Evolutionary conservation across 176 grass and related monocot genomes (phyloP).

Genomic region (Cenchrus fungigraminus): DNA sequence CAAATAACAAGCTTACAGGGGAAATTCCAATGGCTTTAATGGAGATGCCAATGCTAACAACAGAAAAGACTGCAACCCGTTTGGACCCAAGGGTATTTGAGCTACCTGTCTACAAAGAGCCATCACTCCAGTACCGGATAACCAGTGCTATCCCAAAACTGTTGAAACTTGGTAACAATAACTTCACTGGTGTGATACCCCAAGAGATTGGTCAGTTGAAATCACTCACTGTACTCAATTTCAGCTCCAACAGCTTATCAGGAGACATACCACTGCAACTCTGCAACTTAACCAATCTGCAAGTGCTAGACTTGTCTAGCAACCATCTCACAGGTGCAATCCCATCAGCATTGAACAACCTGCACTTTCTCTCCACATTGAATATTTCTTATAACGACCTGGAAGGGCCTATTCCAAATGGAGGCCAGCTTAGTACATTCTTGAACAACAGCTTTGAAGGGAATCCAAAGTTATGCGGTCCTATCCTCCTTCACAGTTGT

Average conservation of each 20-base stretch:
- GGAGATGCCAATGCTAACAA: slow-evolving; percentile 37
- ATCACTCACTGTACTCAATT: slow-evolving; percentile 10
- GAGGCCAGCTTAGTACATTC: slow-evolving; percentile 48
- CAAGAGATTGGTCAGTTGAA: slow-evolving; percentile 45
- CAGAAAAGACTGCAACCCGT: slow-evolving; percentile 9
- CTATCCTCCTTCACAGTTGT: neutral
- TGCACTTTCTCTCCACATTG: slow-evolving; percentile 42
- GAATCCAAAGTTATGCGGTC: slow-evolving; percentile 44
- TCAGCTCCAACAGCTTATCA: slow-evolving; percentile 37
- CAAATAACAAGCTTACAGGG: slow-evolving; percentile 44
- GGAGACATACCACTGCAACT: slow-evolving; percentile 27
- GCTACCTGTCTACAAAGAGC: slow-evolving; percentile 18
- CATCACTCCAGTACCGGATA: slow-evolving; percentile 24
- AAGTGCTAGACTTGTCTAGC: slow-evolving; percentile 40
- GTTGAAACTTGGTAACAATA: slow-evolving; percentile 35
- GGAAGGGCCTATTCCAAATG: slow-evolving; percentile 44
- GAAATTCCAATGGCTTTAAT: slow-evolving; percentile 36
- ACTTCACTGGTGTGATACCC: slow-evolving; percentile 42
- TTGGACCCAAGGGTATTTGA: slow-evolving; percentile 27
- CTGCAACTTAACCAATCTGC: slow-evolving; percentile 38
- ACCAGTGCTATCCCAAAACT: slow-evolving; percentile 9
- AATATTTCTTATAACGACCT: slow-evolving; percentile 47
- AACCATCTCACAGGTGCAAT: slow-evolving; percentile 52
- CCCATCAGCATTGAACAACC: slow-evolving; percentile 8
- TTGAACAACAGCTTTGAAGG: slow-evolving; percentile 25